Percentiles rank a stretch among this genome's conserved stretches.
Evolutionary conservation across 257 asterid genomes (phyloP).

Genomic region (Oldenlandia corymbosa): DNA sequence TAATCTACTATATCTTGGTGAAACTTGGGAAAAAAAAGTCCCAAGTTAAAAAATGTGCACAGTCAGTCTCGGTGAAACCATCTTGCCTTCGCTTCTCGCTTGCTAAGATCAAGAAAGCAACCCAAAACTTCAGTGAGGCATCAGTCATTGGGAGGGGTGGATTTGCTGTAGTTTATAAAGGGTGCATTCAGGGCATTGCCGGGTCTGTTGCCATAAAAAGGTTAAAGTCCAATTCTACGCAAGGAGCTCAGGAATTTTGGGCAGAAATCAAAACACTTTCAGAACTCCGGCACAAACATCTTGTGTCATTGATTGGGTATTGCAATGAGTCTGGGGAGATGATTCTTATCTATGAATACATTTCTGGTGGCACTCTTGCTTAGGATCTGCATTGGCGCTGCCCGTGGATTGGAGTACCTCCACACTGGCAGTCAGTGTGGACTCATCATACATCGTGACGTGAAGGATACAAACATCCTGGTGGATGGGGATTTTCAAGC

Average conservation of each 20-base stretch:
- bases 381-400: conserved; percentile 17
- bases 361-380: conserved; percentile 16
- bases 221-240: conserved; percentile 11
- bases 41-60: background rate
- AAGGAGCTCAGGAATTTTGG: conserved; percentile 23
- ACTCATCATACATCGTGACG: conserved; percentile 11
- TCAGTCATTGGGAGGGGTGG: conserved; percentile 16
- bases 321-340: conserved; percentile 10
- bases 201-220: conserved; percentile 16
- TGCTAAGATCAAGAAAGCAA: conserved; percentile 13
- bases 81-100: conserved; percentile 11
- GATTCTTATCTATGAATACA: conserved; percentile 15
- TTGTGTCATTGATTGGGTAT: conserved; percentile 16
- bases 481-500: background rate
- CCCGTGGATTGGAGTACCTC: conserved; percentile 16
- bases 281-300: conserved; percentile 17
- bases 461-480: conserved; percentile 13
- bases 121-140: conserved; percentile 15
- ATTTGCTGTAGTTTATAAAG: conserved; percentile 20
- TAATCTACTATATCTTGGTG: background rate
- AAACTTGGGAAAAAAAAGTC: background rate
- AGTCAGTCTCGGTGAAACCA: background rate
- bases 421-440: conserved; percentile 3
- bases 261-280: conserved; percentile 21
- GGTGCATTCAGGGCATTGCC: background rate